These are phyloP conservation scores for Rubia yunnanensis DNA, from an alignment of 257 asterid genomes.

Conservation along the genomic window DNA sequence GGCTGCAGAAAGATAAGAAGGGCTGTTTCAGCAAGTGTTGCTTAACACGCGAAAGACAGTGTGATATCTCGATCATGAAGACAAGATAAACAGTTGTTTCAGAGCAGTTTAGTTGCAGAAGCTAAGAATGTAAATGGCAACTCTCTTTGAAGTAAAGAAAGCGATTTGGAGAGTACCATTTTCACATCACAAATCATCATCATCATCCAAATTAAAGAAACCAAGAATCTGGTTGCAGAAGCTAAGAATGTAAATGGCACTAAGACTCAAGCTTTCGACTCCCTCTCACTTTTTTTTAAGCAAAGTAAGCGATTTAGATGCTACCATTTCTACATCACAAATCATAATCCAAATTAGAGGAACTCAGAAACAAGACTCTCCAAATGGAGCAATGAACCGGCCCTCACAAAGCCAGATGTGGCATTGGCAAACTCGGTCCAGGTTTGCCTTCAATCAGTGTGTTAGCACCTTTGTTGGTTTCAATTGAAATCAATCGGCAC, in stretches of 20 bases:
- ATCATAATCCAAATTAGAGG: not conserved
- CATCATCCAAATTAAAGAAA: too few relatives aligned
- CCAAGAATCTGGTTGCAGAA: too few relatives aligned
- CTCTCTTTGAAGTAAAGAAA: too few relatives aligned
- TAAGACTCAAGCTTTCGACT: too few relatives aligned
- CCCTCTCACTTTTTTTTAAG: not conserved
- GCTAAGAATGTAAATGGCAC: too few relatives aligned
- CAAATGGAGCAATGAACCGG: too few relatives aligned
- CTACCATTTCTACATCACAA: not conserved
- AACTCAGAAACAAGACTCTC: not conserved
- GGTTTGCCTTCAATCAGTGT: not conserved
- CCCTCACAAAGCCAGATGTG: not conserved
- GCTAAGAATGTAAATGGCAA: too few relatives aligned
- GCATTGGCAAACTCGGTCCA: not conserved
- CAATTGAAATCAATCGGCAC: too few relatives aligned
- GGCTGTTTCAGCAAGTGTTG: not conserved
- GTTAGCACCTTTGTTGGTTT: not conserved
- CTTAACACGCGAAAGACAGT: not conserved
- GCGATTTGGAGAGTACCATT: too few relatives aligned
- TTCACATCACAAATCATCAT: too few relatives aligned
- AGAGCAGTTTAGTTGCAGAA: not conserved
- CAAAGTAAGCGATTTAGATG: not conserved
- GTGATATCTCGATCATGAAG: too few relatives aligned
- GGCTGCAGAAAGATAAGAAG: constrained; percentile 26
- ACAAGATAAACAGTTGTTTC: not conserved